Evolutionary conservation across 371 early-diverging fungal species (phyloP).

Genomic region (Saksenaea vasiformis): DNA sequence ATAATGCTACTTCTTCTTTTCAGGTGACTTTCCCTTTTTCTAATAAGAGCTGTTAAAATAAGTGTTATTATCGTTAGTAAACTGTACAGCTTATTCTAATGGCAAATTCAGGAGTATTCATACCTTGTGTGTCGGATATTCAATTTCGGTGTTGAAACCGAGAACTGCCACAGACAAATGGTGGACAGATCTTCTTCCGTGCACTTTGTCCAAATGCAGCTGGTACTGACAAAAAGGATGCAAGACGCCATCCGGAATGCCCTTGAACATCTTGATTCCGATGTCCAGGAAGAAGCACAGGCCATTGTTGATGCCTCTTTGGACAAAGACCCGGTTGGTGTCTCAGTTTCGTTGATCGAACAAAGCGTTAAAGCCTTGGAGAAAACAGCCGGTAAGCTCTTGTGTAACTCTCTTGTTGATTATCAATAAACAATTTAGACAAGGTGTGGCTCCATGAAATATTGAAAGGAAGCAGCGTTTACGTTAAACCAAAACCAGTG

Average conservation of each 20-base stretch:
- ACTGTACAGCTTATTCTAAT: too few species aligned
- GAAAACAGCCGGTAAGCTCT: not conserved
- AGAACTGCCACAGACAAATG: not conserved
- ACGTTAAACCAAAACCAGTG: conserved; percentile 30
- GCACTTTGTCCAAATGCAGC: conserved; percentile 18
- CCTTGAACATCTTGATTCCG: conserved; percentile 11
- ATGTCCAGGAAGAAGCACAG: conserved; percentile 26
- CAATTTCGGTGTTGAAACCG: too few species aligned
- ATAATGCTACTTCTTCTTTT: too few species aligned
- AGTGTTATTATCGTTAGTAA: too few species aligned
- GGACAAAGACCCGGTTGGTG: conserved; percentile 6
- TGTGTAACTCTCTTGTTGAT: not conserved
- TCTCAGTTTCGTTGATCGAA: conserved; percentile 29
- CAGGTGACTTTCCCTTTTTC: too few species aligned
- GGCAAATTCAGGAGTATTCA: too few species aligned
- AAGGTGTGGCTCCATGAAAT: conserved; percentile 39
- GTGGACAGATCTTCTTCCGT: not conserved
- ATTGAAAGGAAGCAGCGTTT: conserved; percentile 28
- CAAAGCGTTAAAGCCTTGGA: conserved; percentile 10
- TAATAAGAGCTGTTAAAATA: too few species aligned
- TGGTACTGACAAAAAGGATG: conserved; percentile 27
- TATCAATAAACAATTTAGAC: conserved; percentile 1
- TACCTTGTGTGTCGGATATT: too few species aligned
- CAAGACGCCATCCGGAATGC: conserved; percentile 19
- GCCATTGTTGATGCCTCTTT: conserved; percentile 11